phyloP scores from a whole-genome alignment of 2,329 filamentous ascomycete species.

The Proliferodiscus dingleyae region DNA sequence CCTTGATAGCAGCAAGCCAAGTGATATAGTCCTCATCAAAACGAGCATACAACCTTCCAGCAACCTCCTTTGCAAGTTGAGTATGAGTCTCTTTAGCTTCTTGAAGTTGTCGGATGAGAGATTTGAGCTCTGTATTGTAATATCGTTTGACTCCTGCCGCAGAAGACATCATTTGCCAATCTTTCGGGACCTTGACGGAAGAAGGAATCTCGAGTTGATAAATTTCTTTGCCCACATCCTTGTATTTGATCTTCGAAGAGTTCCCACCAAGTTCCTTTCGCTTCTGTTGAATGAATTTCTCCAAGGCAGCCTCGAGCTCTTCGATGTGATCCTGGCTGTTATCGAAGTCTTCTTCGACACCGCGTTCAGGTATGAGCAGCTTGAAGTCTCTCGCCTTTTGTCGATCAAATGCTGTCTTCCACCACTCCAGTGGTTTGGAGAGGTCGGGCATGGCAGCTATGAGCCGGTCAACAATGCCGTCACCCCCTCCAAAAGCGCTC shows the following conservation, averaged over 20 bases:
- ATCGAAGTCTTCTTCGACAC: constrained; percentile 91
- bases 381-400: constrained; percentile 72
- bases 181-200: constrained; percentile 72
- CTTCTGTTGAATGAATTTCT: constrained; percentile 65
- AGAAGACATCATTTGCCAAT: constrained; percentile 95
- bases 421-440: constrained; percentile 66
- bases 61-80: constrained; percentile 84
- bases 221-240: constrained; percentile 91
- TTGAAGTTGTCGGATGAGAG: constrained; percentile 79
- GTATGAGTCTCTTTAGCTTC: constrained; percentile 92
- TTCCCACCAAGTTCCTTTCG: constrained; percentile 71
- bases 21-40: constrained; percentile 83
- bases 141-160: constrained; percentile 88
- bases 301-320: constrained; percentile 68
- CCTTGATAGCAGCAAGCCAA: constrained; percentile 86
- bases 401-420: constrained; percentile 90
- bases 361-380: constrained; percentile 76
- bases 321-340: constrained; percentile 71
- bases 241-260: constrained; percentile 57
- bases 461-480: constrained; percentile 79
- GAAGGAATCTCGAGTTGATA: constrained; percentile 94
- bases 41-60: constrained; percentile 73
- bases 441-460: constrained; percentile 84
- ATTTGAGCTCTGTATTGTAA: constrained; percentile 80
- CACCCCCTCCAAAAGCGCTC: constrained; percentile 65